Base-by-base conservation (phyloP, 1,284 basidiomycete genomes). In the Boletus mariae region DNA sequence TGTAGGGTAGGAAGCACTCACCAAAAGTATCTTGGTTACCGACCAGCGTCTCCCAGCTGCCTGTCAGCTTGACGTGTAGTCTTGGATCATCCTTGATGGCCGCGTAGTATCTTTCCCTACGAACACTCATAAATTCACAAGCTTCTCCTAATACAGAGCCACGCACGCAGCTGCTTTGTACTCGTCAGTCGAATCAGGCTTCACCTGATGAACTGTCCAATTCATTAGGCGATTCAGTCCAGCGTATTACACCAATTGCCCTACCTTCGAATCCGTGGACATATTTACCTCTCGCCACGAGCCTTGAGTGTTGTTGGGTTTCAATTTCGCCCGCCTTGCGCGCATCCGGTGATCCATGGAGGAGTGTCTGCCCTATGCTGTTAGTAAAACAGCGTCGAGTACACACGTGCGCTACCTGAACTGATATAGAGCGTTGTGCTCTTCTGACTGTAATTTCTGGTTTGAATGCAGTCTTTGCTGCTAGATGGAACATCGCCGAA, bases 251-350 rank as follows among this genome's bases (percentile, higher is more conserved):
- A 47, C 34, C 26, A 45, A 53, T 9, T 28, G n/a, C 35, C 56
- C 71, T 85, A 92, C 93, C 83, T 72, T 95, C 90, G 64, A 96
- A 87, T 38, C 90, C 90, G 71, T 96, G 93, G 29, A 90, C 77
- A 64, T 91, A 90, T 75, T 94, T 93, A 46, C 91, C 90, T 53
- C 93, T 78, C 40, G 89, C 94, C 47, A 96, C 87, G 4, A 92
- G 72, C 64, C 82, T 82, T 8, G 90, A 93, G 69, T 96, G 92
- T 65, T 94, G 92, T 56, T 83, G 79, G 49, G 79, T 71, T 57
- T 87, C 84, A 34, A 84, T 71, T 45, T 94, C 90, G 35, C 92
- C 89, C 55, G 86, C 90, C 62, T 82, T 77, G 73, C 90, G 87
- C 46, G 93, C 94, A 65, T 92, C 84, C 52, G 86, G 85, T 42